phyloP scores from a whole-genome alignment of 2,329 filamentous ascomycete species.

The Cercospora sp. region DNA sequence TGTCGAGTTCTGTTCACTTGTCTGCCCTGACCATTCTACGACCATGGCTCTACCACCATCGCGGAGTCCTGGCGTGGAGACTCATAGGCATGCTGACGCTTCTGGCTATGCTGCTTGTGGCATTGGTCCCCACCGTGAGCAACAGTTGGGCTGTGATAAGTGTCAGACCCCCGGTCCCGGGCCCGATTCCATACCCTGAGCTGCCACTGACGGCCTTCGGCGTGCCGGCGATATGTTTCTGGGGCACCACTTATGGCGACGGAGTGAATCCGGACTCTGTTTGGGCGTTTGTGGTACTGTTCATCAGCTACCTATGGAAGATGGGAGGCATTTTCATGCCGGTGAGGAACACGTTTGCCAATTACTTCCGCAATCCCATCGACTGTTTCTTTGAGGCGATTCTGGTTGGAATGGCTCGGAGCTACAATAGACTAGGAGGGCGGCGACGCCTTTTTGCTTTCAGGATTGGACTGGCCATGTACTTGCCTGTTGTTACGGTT shows the following conservation, averaged over 20 bases:
- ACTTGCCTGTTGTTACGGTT: conserved; percentile 17
- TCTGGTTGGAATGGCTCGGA: conserved; percentile 15
- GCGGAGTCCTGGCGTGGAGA: conserved; percentile 14
- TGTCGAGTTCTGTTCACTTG: conserved; percentile 28
- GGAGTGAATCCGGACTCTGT: conserved; percentile 30
- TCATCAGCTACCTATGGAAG: conserved; percentile 34
- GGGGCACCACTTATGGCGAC: conserved; percentile 21
- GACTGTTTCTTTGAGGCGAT: conserved; percentile 21
- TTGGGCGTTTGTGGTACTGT: conserved; percentile 26
- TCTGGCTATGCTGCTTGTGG: conserved; percentile 26
- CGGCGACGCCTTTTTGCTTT: conserved; percentile 18
- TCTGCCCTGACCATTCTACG: conserved; percentile 25
- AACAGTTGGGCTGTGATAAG: conserved; percentile 25
- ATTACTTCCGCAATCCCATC: conserved; percentile 21
- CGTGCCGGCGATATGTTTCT: conserved; percentile 26
- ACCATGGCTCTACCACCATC: conserved; percentile 19
- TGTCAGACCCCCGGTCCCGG: not conserved
- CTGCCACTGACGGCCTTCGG: conserved; percentile 15
- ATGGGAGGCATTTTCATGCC: conserved; percentile 26
- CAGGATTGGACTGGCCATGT: conserved; percentile 17
- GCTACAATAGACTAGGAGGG: conserved; percentile 14
- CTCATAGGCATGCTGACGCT: conserved; percentile 23
- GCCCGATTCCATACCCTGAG: not conserved
- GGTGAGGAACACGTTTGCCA: conserved; percentile 17
- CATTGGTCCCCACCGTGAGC: conserved; percentile 27